Evolutionary conservation across 352 stramenopile species (phyloP).

Genomic region (Lagenidium sp.): DNA sequence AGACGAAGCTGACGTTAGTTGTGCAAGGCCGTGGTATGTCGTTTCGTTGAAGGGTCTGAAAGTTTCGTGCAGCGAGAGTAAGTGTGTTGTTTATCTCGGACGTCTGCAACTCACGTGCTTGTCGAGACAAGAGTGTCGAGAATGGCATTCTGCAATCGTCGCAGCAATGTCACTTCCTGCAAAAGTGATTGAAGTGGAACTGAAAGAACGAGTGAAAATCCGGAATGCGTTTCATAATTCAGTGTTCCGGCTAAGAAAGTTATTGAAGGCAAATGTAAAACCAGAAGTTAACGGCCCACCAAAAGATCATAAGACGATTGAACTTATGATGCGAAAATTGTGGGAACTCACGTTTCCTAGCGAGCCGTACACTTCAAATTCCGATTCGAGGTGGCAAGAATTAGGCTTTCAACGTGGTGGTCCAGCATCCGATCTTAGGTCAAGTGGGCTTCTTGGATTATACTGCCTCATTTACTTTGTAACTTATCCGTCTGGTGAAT

Average conservation of each 20-base stretch:
- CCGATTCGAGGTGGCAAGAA: slow-evolving; percentile 70
- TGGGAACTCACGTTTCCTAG: slow-evolving; percentile 56
- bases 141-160: slow-evolving; percentile 66
- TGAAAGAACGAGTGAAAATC: slow-evolving; percentile 68
- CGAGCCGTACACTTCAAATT: slow-evolving; percentile 62
- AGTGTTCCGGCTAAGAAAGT: slow-evolving; percentile 58
- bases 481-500: slow-evolving; percentile 46
- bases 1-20: slow-evolving; percentile 44
- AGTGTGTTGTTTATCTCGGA: slow-evolving; percentile 50
- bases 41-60: slow-evolving; percentile 54
- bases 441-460: slow-evolving; percentile 73
- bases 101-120: slow-evolving; percentile 46
- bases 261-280: slow-evolving; percentile 74
- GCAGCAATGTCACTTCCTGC: slow-evolving; percentile 46
- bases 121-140: slow-evolving; percentile 39
- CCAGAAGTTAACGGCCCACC: slow-evolving; percentile 58
- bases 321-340: slow-evolving; percentile 69
- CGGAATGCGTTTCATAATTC: slow-evolving; percentile 49
- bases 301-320: slow-evolving; percentile 62
- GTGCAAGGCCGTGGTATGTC: slow-evolving; percentile 67
- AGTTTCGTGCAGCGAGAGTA: slow-evolving; percentile 55
- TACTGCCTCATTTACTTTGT: slow-evolving; percentile 84
- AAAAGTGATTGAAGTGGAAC: slow-evolving; percentile 71
- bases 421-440: slow-evolving; percentile 71
- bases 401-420: slow-evolving; percentile 77